Evolutionary conservation across 2,329 filamentous ascomycete species (phyloP), one percentile per base, ranked within the genome.

Genomic region (Delphinella strobiligena): DNA sequence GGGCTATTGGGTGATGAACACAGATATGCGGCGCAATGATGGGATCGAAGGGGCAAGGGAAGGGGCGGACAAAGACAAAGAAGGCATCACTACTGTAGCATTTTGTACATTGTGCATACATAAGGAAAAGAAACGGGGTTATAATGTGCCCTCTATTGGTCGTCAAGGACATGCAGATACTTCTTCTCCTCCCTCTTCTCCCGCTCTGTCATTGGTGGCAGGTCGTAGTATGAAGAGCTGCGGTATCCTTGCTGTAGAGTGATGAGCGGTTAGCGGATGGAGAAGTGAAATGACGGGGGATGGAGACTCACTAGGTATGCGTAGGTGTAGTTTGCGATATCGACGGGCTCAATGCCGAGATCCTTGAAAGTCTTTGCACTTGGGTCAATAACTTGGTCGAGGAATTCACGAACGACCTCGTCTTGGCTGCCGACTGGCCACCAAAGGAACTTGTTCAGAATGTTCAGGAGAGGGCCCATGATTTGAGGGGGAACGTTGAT

Each of bases 121-220:
- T n/a, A n/a, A n/a, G n/a, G n/a, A n/a, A n/a, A n/a, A n/a, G n/a
- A n/a, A n/a, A n/a, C n/a, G n/a, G n/a, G n/a, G n/a, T n/a, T n/a
- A n/a, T n/a, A n/a, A n/a, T n/a, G n/a, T 11, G 31, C 31, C 24
- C 12, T 54, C 66, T 79, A 91, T 71, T 87, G 76, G 61, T 91
- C 81, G 60, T 93, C 85, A 58, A 86, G 68, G 45, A 98, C 88
- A 62, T 98, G 91, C 61, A 96, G 68, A 62, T 93, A 98, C 72
- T 95, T 91, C 75, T 80, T 91, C 66, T 96, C 88, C 63, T 96
- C 88, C 54, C 75, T 74, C 74, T 80, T 91, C 72, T 98, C 91
- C 63, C 82, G 83, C 68, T 95, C 89, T 24, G 89, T 95, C 55
- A 89, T 80, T 36, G 91, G 89, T 37, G 91, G 91, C 50, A 96